Percentiles rank a stretch among this genome's conserved stretches.
phyloP scores from a whole-genome alignment of 2,329 filamentous ascomycete species.

The Bimuria novae-zelandiae region DNA sequence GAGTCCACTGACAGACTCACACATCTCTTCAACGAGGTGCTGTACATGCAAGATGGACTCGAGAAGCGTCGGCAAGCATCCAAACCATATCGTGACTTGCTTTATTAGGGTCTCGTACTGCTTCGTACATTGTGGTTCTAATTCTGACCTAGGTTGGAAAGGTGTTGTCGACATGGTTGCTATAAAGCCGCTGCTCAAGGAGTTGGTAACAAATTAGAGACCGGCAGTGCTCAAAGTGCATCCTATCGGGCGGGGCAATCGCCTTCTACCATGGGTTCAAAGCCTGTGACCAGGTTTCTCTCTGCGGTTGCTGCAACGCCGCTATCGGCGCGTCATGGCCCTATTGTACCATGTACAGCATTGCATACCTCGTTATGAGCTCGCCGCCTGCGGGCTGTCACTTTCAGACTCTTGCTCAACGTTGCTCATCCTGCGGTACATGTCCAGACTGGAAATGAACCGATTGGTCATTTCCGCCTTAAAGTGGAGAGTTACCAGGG shows the following conservation, averaged over 20 bases:
- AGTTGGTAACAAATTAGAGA: too few species aligned
- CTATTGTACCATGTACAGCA: background rate
- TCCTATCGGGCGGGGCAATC: background rate
- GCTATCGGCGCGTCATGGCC: background rate
- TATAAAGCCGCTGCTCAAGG: too few species aligned
- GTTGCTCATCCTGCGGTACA: slow-evolving; percentile 23
- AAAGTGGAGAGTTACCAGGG: background rate
- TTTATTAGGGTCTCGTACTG: too few species aligned
- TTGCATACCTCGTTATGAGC: slow-evolving; percentile 5
- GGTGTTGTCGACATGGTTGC: too few species aligned
- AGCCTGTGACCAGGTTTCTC: slow-evolving; percentile 7
- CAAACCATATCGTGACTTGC: too few species aligned
- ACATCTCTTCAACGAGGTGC: too few species aligned
- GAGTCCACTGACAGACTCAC: too few species aligned
- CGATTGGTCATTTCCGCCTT: slow-evolving; percentile 26
- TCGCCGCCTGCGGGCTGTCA: slow-evolving; percentile 31
- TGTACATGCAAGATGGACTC: too few species aligned
- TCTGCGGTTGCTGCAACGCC: slow-evolving; percentile 16
- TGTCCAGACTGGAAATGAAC: slow-evolving; percentile 21
- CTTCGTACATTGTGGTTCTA: too few species aligned
- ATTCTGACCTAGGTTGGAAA: too few species aligned
- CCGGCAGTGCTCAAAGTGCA: too few species aligned
- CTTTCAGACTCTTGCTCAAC: slow-evolving; percentile 16
- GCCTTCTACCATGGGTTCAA: slow-evolving; percentile 19
- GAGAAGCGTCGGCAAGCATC: too few species aligned